Evolutionary conservation across 2,329 filamentous ascomycete species (phyloP), one percentile per base, ranked within the genome.

Genomic region (Aspergillus persii): DNA sequence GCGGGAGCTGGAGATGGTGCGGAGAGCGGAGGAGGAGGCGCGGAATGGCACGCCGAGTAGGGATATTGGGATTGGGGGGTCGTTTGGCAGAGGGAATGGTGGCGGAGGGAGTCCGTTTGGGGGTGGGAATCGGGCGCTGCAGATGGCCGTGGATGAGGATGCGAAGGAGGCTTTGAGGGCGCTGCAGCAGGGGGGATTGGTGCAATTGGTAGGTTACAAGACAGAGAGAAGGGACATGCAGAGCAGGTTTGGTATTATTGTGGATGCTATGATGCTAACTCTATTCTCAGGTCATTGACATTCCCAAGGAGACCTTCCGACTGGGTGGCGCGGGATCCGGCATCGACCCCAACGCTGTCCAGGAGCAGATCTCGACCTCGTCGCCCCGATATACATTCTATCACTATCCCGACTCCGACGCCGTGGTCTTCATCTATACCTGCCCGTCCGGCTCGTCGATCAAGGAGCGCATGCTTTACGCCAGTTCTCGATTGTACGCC

Each of bases 381-480:
- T 83, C 85, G 63, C 86, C 86, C 11, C 77, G 84, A 57, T 88
- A 87, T 69, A 80, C 80, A 4, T 87, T 88, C 67, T 89, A 87
- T 72, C 79, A 81, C 54, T 81, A 85, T 62, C 76, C 78, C 5
- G 74, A 77, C 36, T 77, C 77, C 11, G 73, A 76, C 6, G 69
- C 74, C 2, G 77, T 87, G 11, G 73, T 88, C 26, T 89, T 88
- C 72, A 82, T 88, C 59, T 88, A 87, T 68, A 87, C 86, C 23
- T 89, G 86, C 70, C 86, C 86, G 11, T 79, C 81, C 0, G 77
- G 69, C 11, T 84, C 83, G 12, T 86, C 84, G 71, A 84, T 88
- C 70, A 87, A 86, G 74, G 85, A 88, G 71, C 79, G 86, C 57
- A 88, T 89, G 86, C 67, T 88, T 60, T 87, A 88, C 71, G 85